Conservation (phyloP, 768 basidiomycete genomes). For the Russula brevipes region DNA sequence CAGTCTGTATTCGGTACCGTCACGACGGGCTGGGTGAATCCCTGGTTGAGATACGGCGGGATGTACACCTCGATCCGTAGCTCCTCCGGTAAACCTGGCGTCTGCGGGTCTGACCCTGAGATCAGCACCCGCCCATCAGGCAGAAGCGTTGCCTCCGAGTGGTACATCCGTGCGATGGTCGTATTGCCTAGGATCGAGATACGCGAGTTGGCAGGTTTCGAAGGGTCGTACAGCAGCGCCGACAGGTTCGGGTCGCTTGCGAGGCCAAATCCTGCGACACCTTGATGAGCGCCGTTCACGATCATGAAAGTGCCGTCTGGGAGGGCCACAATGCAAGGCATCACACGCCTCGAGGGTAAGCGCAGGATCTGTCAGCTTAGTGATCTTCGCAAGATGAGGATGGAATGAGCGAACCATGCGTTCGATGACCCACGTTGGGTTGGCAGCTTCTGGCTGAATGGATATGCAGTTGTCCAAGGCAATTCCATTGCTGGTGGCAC, state of each 20-base stretch:
- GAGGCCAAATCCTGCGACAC: constrained; percentile 70
- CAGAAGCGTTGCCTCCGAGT: constrained; percentile 70
- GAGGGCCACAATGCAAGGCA: constrained; percentile 68
- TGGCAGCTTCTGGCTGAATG: constrained; percentile 57
- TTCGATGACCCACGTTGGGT: constrained; percentile 65
- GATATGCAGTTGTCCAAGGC: constrained; percentile 67
- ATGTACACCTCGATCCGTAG: constrained; percentile 77
- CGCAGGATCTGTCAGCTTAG: background rate
- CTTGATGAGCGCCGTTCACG: constrained; percentile 65
- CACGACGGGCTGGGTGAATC: constrained; percentile 56
- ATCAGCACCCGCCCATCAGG: constrained; percentile 71
- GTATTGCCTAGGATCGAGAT: constrained; percentile 63
- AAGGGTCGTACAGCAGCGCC: constrained; percentile 68
- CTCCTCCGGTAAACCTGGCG: constrained; percentile 61
- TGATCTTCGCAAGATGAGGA: background rate
- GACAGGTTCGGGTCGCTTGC: constrained; percentile 56
- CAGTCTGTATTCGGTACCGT: constrained; percentile 58
- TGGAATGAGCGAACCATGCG: constrained; percentile 56
- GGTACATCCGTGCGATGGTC: constrained; percentile 70
- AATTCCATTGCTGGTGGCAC: constrained; percentile 49
- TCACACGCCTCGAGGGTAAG: constrained; percentile 63
- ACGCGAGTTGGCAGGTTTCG: constrained; percentile 51
- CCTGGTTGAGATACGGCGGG: constrained; percentile 76
- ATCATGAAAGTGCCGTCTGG: constrained; percentile 74
- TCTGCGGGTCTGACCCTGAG: constrained; percentile 72